Evolutionary conservation across 495 filamentous ascomycete genomes (phyloP), one percentile per base, ranked within the genome.

Genomic region (Chaetomium fimeti): DNA sequence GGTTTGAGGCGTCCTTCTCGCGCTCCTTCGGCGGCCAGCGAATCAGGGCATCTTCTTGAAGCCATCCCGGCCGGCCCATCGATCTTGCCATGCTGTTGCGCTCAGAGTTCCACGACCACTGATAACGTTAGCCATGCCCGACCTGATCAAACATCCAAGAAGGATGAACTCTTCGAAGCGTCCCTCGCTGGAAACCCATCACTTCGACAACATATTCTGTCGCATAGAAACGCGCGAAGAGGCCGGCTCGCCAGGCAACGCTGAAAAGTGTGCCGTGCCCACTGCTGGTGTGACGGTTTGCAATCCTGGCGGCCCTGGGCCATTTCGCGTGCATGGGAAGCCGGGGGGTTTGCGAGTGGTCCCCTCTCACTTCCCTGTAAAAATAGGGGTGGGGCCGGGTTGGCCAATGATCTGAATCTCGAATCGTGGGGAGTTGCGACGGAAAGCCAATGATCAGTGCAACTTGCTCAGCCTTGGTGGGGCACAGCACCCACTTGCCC

Each of bases 251-350:
- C 32, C 29, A 24, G n/a, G 28, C 27, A 32, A 36, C 24, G 11
- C 49, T 13, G 49, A 13, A 16, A 7, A 15, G 7, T 11, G 18
- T 16, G 18, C 29, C 28, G 6, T 25, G 15, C n/a, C 32, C 54
- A 57, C 12, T 25, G 32, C 54, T 25, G 54, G 20, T 42, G 32
- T 25, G 13, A 57, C 54, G 28, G 36, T 42, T 42, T 25, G 53
- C 40, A 25, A 58, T 58, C 56, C 56, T 45, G 40, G 36, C 54
- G 54, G 28, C 32, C 32, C 54, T 42, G 18, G 32, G 18, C 53
- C 53, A 56, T 57, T 28, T 57, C 55, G 29, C 57, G 12, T 59
- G 40, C 57, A 45, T 18, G 40, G 53, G 32, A 9, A 6, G 2
- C 18, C 13, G 13, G 40, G 40, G 40, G 40, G 5, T 13, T 40